These are phyloP conservation scores for Acidomyces sp. DNA, from an alignment of 495 filamentous ascomycete species.

Conservation along the genomic window DNA sequence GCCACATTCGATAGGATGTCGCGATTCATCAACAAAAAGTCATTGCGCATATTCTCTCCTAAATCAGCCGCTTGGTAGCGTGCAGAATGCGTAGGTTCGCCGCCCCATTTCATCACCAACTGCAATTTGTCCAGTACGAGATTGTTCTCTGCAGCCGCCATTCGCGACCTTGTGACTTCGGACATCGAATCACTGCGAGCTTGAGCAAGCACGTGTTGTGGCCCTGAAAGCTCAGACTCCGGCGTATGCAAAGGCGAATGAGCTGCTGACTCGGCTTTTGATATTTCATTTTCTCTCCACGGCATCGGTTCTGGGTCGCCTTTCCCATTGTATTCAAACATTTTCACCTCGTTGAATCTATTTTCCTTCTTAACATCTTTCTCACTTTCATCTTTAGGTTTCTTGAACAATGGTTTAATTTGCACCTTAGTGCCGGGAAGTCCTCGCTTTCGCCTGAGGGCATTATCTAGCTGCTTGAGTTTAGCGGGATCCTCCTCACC, in stretches of 20 bases:
- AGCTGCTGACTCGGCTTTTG: slow-evolving; percentile 11
- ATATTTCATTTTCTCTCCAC: slow-evolving; percentile 13
- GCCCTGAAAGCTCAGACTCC: background rate
- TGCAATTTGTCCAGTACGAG: slow-evolving; percentile 89
- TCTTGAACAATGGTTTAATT: slow-evolving; percentile 97
- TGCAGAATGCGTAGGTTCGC: slow-evolving; percentile 93
- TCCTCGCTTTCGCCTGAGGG: slow-evolving; percentile 76
- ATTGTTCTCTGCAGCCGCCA: slow-evolving; percentile 78
- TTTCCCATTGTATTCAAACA: background rate
- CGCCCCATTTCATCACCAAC: slow-evolving; percentile 97
- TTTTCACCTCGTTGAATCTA: slow-evolving; percentile 3
- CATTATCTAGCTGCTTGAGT: slow-evolving; percentile 67
- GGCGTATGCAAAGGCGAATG: background rate
- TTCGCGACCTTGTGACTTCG: slow-evolving; percentile 74
- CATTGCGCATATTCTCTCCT: slow-evolving; percentile 88
- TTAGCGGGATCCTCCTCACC: slow-evolving; percentile 77
- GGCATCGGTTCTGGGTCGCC: background rate
- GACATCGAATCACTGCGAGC: slow-evolving; percentile 69
- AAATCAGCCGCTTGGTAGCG: slow-evolving; percentile 91
- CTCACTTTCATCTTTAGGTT: slow-evolving; percentile 53
- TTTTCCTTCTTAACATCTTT: slow-evolving; percentile 14
- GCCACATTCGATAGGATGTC: slow-evolving; percentile 80
- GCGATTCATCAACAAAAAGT: slow-evolving; percentile 83
- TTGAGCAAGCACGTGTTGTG: slow-evolving; percentile 21
- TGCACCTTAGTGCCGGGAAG: slow-evolving; percentile 97